Evolutionary conservation across 345 rosid species (phyloP), one percentile per base, ranked within the genome.

Genomic region (Acer negundo): DNA sequence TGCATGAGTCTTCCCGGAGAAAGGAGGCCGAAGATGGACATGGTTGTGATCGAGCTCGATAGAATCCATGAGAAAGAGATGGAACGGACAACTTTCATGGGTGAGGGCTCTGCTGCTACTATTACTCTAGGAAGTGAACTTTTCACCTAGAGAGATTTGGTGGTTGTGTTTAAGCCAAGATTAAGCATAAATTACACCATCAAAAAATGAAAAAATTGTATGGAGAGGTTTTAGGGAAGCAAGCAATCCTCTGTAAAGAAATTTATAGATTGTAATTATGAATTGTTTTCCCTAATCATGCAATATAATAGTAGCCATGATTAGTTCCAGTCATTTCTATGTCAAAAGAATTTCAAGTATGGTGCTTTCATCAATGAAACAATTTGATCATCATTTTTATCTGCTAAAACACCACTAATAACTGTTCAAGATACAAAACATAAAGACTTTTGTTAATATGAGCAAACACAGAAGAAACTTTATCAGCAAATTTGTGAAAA

Each of bases 101-200:
- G 94, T 2, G 94, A 86, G 61, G 84, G 86, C 16, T 84, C 90
- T 47, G 66, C 87, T 31, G 69, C 87, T 31, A 82, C 78, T 58
- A 77, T 92, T 40, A 82, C 84, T 79, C 85, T 84, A 19, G 97
- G 97, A 62, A 92, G 97, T 64, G 90, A 92, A 79, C 79, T 90
- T 26, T 91, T 91, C 69, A 80, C 79, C 69, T 84, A 77, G 28
- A 16, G 24, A 67, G 40, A 19, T 75, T 12, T 65, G 63, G 67
- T 67, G 62, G 42, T 76, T 62, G 23, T 24, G 65, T 47, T 53
- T 72, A 10, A 59, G 78, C 70, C 46, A 80, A 19, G 75, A 49
- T 53, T 72, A 70, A 69, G 72, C 81, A 65, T 58, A 72, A 62
- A 62, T 5, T 63, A 38, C 46, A 49, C 64, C 69, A 78, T 61